Percentiles rank a stretch among this genome's conserved stretches.
These are phyloP conservation scores for Komagataella phaffii DNA, from an alignment of 805 yeast genomes.

Conservation along the genomic window DNA sequence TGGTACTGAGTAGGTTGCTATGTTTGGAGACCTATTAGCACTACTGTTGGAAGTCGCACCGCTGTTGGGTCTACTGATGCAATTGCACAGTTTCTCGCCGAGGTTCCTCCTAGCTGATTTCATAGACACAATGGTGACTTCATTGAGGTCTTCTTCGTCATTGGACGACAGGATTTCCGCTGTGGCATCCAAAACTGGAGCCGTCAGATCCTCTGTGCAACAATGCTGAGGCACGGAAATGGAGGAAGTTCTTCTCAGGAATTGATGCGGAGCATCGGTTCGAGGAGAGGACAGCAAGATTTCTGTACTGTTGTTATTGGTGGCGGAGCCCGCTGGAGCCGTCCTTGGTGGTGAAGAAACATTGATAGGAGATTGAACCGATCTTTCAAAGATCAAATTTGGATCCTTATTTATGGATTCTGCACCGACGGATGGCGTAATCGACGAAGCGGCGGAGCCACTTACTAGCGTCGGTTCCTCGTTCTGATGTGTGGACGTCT, in stretches of 20 bases:
- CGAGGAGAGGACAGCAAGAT: background rate
- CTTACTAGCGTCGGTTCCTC: background rate
- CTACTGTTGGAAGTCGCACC: background rate
- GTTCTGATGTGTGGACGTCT: background rate
- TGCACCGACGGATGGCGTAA: background rate
- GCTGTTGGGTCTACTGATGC: background rate
- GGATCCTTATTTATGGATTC: background rate
- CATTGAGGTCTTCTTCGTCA: conserved; percentile 42
- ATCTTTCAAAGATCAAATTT: background rate
- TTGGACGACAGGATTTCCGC: conserved; percentile 45
- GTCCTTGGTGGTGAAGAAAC: background rate
- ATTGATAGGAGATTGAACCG: background rate
- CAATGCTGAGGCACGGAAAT: conserved; percentile 8
- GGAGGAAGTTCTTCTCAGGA: background rate
- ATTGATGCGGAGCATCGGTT: background rate
- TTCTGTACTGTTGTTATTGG: background rate
- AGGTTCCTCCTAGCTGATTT: background rate
- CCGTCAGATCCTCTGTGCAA: conserved; percentile 54
- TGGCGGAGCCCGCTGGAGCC: background rate
- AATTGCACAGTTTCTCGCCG: background rate
- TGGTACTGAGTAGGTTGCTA: conserved; percentile 1
- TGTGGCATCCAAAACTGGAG: conserved; percentile 76
- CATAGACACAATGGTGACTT: conserved; percentile 45
- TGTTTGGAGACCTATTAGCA: background rate
- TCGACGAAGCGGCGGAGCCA: background rate